A percentile compares a stretch with the other conserved stretches of the same genome.
Evolutionary conservation across 495 filamentous ascomycete species (phyloP).

Genomic region (Aspergillus egyptiacus): DNA sequence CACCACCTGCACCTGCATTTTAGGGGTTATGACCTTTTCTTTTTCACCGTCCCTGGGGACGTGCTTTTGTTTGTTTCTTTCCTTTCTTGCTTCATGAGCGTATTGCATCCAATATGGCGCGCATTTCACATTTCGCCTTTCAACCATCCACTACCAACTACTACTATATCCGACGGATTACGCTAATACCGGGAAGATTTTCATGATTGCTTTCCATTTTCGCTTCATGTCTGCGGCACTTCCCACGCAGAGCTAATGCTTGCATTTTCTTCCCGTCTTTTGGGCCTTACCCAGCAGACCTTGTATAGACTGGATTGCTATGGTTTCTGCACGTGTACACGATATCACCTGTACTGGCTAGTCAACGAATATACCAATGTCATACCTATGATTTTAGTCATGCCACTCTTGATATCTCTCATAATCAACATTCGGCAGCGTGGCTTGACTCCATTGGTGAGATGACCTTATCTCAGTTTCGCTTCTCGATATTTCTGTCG

Average conservation of each 20-base stretch:
- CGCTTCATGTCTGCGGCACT: constrained; percentile 9
- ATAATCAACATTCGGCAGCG: too few relatives aligned
- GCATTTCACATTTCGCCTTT: too few relatives aligned
- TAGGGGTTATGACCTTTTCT: constrained; percentile 16
- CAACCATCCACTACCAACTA: too few relatives aligned
- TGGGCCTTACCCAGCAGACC: not conserved
- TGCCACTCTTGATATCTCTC: too few relatives aligned
- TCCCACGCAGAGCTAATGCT: constrained; percentile 15
- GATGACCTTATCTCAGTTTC: too few relatives aligned
- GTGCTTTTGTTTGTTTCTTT: not conserved
- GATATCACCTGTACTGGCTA: constrained; percentile 20
- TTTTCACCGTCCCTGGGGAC: constrained; percentile 4
- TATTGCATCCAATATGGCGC: constrained; percentile 18
- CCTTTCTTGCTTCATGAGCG: constrained; percentile 16
- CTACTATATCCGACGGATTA: constrained; percentile 2
- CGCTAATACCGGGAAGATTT: constrained; percentile 7
- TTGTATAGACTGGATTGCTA: constrained; percentile 20
- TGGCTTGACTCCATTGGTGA: too few relatives aligned
- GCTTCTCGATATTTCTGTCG: too few relatives aligned
- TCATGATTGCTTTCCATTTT: constrained; percentile 8
- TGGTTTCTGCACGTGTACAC: constrained; percentile 23
- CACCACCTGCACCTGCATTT: constrained; percentile 15
- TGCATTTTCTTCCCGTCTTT: constrained; percentile 16
- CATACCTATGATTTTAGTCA: too few relatives aligned
- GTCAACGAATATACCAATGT: not conserved